Evolutionary conservation across 1,139 yeast genomes (phyloP), one percentile per base, ranked within the genome.

Genomic region (Candida tetrigidarum): DNA sequence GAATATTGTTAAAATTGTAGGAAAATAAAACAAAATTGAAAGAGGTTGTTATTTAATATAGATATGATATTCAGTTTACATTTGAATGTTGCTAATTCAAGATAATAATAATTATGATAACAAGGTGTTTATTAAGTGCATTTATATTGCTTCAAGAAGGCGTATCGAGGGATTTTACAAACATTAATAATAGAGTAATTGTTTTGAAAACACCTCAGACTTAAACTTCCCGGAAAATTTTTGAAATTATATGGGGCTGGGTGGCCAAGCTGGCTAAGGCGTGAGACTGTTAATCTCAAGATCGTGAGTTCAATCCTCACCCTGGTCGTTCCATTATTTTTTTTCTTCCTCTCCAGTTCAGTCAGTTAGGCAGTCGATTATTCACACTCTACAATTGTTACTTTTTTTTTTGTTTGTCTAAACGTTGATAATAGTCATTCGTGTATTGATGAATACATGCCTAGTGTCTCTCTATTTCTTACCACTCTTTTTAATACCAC

Each of bases 401-500:
- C 7, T 18, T 16, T 37, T 19, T n/a, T n/a, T n/a, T n/a, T n/a
- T n/a, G n/a, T n/a, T n/a, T n/a, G n/a, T n/a, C n/a, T n/a, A n/a
- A n/a, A n/a, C n/a, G n/a, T n/a, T 28, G 25, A 22, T 22, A 10
- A 7, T 22, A 22, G 6, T 10, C 9, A 7, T 22, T 10, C 9
- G 25, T 26, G 18, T 39, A 15, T 16, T 27, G 2, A 18, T 16
- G 4, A 15, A 18, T 18, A 5, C 12, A 32, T 32, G 7, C 12
- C 12, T 28, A n/a, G 18, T 32, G 35, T 32, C 14, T 16, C 6
- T 22, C 44, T 69, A 78, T 66, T 82, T 82, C 78, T 82, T 82
- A 50, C 81, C 84, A 57, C 85, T 86, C 83, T 92, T 92, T 80
- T 92, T 92, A 74, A 92, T 91, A 51, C 98, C 98, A 46, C 97